Evolutionary conservation across 1,284 basidiomycete genomes (phyloP), one percentile per base, ranked within the genome.

Genomic region (Sanguinoderma infundibulare): DNA sequence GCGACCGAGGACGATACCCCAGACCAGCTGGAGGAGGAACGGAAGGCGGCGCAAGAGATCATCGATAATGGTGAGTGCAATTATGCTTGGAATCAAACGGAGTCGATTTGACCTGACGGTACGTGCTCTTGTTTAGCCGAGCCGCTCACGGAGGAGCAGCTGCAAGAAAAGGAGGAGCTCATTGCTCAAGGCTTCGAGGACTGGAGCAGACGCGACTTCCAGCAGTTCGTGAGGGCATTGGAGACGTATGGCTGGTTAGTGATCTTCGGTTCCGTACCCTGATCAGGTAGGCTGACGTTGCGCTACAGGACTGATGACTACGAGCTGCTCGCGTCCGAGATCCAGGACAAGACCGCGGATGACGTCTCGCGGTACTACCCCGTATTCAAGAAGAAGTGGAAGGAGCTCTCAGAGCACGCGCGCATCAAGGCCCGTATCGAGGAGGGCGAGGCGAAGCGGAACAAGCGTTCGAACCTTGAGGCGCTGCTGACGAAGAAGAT

Each of bases 141-240:
- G 67, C 91, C 93, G 0, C 79, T 98, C 50, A 95, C 88, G 0
- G 94, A 97, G 67, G 91, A 94, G 59, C 96, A 98, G 72, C 78
- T 85, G 63, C 84, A 84, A 6, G 81, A 87, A 72, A 97, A 97
- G 77, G 94, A 96, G 52, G 83, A 83, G 49, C 86, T 92, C 36
- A 85, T 90, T n/a, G 82, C 82, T 34, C 81, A 91, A 60, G 95
- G 96, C 15, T 98, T 98, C 78, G 86, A 88, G 35, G 89, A 91
- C 68, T 98, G 96, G 96, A 94, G 90, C 72, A 84, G 94, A 65
- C 86, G 95, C 47, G 96, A 98, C 73, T 98, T 95, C 82, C 95
- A 97, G 71, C 91, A 92, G 68, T 95, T 98, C 71, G 85, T 98
- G 52, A 84, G 87, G 55, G 95, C 89, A 0, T 79, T 95, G 49